Conservation (phyloP, 352 stramenopile species). For the Plasmopara viticola region DNA sequence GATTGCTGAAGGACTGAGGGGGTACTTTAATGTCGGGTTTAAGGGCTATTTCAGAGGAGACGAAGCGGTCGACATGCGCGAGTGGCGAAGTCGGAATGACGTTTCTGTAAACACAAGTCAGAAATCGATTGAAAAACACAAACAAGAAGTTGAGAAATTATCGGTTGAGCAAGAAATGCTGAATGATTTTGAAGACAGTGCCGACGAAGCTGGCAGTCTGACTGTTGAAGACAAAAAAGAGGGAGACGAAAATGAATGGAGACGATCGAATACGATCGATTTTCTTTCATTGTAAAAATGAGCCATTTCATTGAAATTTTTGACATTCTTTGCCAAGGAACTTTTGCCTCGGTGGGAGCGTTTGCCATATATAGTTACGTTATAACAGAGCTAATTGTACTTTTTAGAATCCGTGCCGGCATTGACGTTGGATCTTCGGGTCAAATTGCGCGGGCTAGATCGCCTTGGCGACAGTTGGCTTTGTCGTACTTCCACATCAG, state of each 20-base stretch:
- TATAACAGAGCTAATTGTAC: constrained; percentile 29
- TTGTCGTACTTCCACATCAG: constrained; percentile 37
- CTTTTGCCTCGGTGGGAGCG: not conserved
- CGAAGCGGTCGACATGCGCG: constrained; percentile 67
- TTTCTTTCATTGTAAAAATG: constrained; percentile 36
- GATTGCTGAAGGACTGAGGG: constrained; percentile 3
- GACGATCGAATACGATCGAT: constrained; percentile 65
- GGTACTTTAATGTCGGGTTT: not conserved
- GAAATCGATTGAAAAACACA: constrained; percentile 11
- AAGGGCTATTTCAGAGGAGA: constrained; percentile 76
- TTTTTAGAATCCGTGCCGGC: constrained; percentile 43
- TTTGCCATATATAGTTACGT: not conserved
- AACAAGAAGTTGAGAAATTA: constrained; percentile 26
- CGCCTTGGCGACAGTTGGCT: constrained; percentile 22
- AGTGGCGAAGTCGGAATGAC: constrained; percentile 13
- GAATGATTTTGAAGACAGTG: constrained; percentile 83
- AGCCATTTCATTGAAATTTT: constrained; percentile 1
- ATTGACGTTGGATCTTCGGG: constrained; percentile 21
- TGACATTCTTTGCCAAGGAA: no score
- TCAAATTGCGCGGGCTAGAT: constrained; percentile 14
- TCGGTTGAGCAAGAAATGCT: constrained; percentile 75
- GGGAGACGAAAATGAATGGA: constrained; percentile 34
- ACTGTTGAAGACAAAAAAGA: constrained; percentile 10
- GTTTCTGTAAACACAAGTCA: not conserved
- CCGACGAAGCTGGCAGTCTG: constrained; percentile 39